These are phyloP conservation scores for Lipomyces orientalis DNA, from an alignment of 805 yeast species.

Conservation along the genomic window DNA sequence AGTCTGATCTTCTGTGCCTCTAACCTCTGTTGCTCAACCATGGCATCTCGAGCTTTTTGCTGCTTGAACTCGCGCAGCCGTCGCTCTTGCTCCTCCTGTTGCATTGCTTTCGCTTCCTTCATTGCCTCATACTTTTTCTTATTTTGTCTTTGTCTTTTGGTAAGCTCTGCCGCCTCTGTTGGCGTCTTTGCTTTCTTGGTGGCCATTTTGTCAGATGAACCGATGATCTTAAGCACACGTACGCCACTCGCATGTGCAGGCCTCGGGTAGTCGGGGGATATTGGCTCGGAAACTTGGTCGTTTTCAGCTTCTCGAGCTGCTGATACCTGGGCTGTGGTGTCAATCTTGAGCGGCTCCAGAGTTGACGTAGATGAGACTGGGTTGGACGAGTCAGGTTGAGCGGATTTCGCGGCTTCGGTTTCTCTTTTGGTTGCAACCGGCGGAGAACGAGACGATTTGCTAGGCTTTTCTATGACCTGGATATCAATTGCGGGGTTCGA, in stretches of 20 bases:
- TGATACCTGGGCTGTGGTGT: not conserved
- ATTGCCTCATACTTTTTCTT: conserved; percentile 16
- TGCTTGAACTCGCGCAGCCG: conserved; percentile 18
- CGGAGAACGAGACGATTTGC: too few relatives aligned
- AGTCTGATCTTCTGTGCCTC: conserved; percentile 6
- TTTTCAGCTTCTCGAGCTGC: not conserved
- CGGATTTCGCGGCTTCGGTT: not conserved
- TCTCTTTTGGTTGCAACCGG: too few relatives aligned
- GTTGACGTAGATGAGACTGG: not conserved
- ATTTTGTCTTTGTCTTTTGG: conserved; percentile 31
- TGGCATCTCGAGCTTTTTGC: conserved; percentile 10
- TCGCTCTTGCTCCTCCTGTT: conserved; percentile 20
- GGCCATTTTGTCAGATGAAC: not conserved
- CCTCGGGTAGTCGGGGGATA: not conserved
- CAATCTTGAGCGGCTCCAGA: not conserved
- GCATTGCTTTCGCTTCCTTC: conserved; percentile 15
- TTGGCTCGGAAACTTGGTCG: not conserved
- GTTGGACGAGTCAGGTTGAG: not conserved
- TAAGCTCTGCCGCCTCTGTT: conserved; percentile 10
- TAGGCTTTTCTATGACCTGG: not conserved
- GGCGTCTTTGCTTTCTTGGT: not conserved
- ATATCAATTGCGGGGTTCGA: not conserved
- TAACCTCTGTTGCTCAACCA: conserved; percentile 7
- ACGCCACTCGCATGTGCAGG: not conserved
- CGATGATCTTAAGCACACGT: conserved; percentile 21